These are phyloP conservation scores for Heliosperma pusillum DNA, from an alignment of 148 eudicot genomes.

Conservation along the genomic window DNA sequence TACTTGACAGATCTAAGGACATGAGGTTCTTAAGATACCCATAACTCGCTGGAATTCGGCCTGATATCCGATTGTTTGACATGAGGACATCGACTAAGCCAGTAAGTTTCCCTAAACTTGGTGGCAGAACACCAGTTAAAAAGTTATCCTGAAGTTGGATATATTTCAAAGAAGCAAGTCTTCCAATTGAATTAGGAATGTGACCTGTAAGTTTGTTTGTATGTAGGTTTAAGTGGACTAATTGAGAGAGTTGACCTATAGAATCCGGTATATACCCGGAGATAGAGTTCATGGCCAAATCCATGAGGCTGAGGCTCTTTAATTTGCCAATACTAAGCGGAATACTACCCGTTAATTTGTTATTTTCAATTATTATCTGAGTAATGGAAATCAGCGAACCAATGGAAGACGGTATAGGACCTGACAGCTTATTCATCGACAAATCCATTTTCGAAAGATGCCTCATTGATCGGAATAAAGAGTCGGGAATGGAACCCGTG, in stretches of 20 bases:
- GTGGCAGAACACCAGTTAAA: conserved; percentile 47
- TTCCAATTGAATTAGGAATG: conserved; percentile 47
- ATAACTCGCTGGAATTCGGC: conserved; percentile 59
- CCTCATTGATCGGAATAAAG: conserved; percentile 31
- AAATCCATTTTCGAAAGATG: conserved; percentile 42
- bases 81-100: conserved; percentile 39
- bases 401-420: conserved; percentile 53
- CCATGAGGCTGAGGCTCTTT: conserved; percentile 34
- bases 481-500: conserved; percentile 37
- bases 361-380: conserved; percentile 41
- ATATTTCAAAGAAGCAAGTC: conserved; percentile 43
- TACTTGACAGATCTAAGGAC: conserved; percentile 48
- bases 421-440: conserved; percentile 47
- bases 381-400: conserved; percentile 31
- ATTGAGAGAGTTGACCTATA: conserved; percentile 43
- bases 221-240: conserved; percentile 36
- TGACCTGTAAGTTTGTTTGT: conserved; percentile 41
- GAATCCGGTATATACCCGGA: conserved; percentile 51
- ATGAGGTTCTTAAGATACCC: conserved; percentile 44
- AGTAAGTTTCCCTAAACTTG: conserved; percentile 47
- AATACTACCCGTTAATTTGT: conserved; percentile 45
- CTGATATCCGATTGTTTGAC: conserved; percentile 45
- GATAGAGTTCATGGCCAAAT: conserved; percentile 58
- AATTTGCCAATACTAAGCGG: conserved; percentile 54
- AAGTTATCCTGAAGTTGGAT: conserved; percentile 37